Base-by-base conservation (phyloP, 805 yeast genomes). In the Wickerhamiella cacticola region DNA sequence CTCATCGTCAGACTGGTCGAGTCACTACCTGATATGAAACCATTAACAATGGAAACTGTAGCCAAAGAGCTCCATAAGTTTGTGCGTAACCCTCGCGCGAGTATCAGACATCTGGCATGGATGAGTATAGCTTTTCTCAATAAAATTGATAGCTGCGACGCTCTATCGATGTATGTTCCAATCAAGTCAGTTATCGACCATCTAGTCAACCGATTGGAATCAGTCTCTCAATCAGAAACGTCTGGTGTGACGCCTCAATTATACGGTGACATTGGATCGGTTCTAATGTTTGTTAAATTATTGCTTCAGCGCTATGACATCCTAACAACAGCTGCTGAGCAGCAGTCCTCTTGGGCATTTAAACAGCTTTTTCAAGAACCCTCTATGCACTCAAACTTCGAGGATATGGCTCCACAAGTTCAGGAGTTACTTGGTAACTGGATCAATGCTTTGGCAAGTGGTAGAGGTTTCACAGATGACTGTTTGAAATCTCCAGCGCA, bases 381-480 rank as follows among this genome's bases (percentile, higher is more conserved):
- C n/a, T 51, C 54, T 6, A 51, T 48, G 19, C 46, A 57, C 23
- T 45, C 46, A 31, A 56, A 53, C 33, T 46, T 39, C 31, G 49
- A 42, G 7, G 47, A 53, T 15, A 48, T 57, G 29, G 38, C 52
- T 6, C 55, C 53, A 4, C 59, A 58, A 3, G 59, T 58, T 22
- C 53, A 55, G 18, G 61, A 57, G 5, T 55, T 62, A 5, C 63
- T 80, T 15, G 74, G 76, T 39, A 81, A 76, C 21, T 89, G 97
- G 97, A 74, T 82, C 41, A 66, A 73, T 23, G 88, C 92, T 1
- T 63, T 89, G 35, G 87, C 83, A 63, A 88, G 85, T 52, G 73
- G 83, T 26, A 80, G 80, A 33, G 95, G 96, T 2, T 76, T 88
- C 31, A 80, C 94, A 0, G 96, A 89, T 63, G 88, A 82, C 39